Evolutionary conservation across 1,284 basidiomycete genomes (phyloP), one percentile per base, ranked within the genome.

Genomic region (Rhizopogon hawkerae): DNA sequence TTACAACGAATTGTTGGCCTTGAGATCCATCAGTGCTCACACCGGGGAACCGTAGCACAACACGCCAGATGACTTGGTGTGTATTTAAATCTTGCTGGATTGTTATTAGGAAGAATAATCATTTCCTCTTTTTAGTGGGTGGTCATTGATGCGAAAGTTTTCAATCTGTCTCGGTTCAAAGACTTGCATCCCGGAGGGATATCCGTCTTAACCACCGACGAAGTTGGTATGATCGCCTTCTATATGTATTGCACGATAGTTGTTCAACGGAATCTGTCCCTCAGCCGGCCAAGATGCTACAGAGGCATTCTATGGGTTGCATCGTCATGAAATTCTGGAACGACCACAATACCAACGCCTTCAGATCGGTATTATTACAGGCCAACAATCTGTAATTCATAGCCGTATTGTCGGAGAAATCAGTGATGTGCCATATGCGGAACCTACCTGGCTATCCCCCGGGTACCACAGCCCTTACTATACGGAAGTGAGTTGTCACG

Each of bases 161-260:
- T 85, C 66, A 84, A 91, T 64, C 69, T 92, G 24, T 79, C 82
- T 49, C 83, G 81, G 57, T 94, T 94, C 65, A 78, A 75, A 48
- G 75, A 72, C 47, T 72, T 93, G 56, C 92, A 94, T 63, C 92
- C 92, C 0, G 91, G 92, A 46, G 92, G 92, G 8, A 60, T 76
- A 0, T 76, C 80, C 5, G 89, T 90, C 13, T 74, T 95, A 23
- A 63, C 83, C 35, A 85, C 89, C 56, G 69, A 74, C 38, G 85
- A 87, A 55, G 76, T 91, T 48, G 84, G 85, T 86, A 53, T 58
- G 78, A n/a, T 38, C 37, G 31, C n/a, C 14, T 36, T 9, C 36
- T 16, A 5, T 21, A 13, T 41, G 5, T 18, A 18, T 13, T 29
- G 16, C 24, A 23, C 10, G 10, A 1, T 21, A n/a, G 10, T 9